A percentile compares a stretch with the other conserved stretches of the same genome.
Conservation (phyloP, 441 rosid genomes). For the Cnidoscolus chayamansa region DNA sequence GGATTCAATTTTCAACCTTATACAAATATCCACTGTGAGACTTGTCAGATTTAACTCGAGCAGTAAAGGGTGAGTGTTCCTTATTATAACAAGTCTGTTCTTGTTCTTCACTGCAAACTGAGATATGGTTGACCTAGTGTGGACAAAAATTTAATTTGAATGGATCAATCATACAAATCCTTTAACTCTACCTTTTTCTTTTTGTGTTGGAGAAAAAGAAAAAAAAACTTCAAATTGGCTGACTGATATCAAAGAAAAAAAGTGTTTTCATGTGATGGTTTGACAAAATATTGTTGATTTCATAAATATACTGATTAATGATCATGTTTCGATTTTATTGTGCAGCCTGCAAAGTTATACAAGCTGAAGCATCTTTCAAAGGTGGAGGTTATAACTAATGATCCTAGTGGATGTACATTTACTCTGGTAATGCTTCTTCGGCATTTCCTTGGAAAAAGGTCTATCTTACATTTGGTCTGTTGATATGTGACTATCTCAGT, state of each 20-base stretch:
- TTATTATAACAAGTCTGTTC: background rate
- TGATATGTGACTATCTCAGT: background rate
- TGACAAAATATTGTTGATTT: background rate
- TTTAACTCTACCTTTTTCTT: background rate
- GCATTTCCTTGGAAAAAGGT: constrained; percentile 14
- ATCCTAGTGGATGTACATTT: constrained; percentile 98
- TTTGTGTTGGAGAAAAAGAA: background rate
- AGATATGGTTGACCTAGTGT: background rate
- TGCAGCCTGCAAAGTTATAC: constrained; percentile 93
- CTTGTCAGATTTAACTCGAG: background rate
- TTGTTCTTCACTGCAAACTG: background rate
- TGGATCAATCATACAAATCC: background rate
- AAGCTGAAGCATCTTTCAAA: constrained; percentile 93
- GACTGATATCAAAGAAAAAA: background rate
- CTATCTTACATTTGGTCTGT: constrained; percentile 6
- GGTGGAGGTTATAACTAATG: constrained; percentile 93
- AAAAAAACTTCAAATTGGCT: background rate
- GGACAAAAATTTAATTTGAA: background rate
- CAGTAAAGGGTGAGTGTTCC: background rate
- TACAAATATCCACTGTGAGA: background rate
- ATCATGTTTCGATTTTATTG: constrained; percentile 24
- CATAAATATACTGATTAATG: constrained; percentile 6
- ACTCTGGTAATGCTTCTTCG: constrained; percentile 61
- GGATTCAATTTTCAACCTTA: constrained; percentile 5
- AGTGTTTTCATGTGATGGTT: background rate